These are phyloP conservation scores for Erodium moschatum DNA, from an alignment of 441 rosid species.

Conservation along the genomic window DNA sequence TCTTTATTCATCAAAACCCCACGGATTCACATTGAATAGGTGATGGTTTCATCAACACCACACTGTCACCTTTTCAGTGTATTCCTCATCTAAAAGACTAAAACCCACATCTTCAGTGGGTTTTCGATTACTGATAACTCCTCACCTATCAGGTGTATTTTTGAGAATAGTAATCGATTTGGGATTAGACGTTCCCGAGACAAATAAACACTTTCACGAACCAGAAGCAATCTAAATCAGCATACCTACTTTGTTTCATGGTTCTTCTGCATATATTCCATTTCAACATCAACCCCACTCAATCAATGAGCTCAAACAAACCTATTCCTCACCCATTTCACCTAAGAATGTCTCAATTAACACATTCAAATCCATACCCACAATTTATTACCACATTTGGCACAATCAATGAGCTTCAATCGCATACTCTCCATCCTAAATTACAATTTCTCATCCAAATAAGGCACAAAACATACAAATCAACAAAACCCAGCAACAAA, in stretches of 20 bases:
- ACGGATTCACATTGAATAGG: too few species aligned
- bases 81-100: too few species aligned
- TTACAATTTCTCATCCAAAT: neutral
- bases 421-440: neutral
- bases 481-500: neutral
- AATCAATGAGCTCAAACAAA: neutral
- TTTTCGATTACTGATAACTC: too few species aligned
- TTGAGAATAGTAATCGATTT: neutral
- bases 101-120: too few species aligned
- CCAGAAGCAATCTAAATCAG: neutral
- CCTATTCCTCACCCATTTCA: neutral
- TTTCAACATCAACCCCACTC: slow-evolving; percentile 3
- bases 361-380: neutral
- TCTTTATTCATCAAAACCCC: too few species aligned
- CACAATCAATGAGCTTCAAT: neutral
- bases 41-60: too few species aligned
- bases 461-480: neutral
- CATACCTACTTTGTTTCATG: neutral
- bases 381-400: neutral
- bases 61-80: too few species aligned
- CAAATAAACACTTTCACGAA: neutral
- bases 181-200: neutral
- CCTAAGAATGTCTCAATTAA: neutral
- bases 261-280: neutral
- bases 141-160: too few species aligned